These are phyloP conservation scores for Roridomyces roridus DNA, from an alignment of 768 basidiomycete genomes.

Conservation along the genomic window DNA sequence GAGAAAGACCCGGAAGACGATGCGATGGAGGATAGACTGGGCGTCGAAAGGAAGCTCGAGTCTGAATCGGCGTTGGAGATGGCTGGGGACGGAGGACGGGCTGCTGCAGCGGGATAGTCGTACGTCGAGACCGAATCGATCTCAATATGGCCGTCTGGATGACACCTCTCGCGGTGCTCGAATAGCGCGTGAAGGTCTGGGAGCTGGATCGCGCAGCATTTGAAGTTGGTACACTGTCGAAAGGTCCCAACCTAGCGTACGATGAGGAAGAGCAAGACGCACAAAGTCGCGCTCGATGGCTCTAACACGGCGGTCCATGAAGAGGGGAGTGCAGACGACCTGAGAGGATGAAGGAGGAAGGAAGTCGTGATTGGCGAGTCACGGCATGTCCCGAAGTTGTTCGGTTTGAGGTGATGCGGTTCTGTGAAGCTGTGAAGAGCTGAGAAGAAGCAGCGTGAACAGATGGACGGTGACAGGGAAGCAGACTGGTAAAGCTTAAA, in stretches of 20 bases:
- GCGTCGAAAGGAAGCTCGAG: no score
- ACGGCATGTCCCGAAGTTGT: no score
- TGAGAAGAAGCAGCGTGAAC: not conserved
- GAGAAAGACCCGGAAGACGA: no score
- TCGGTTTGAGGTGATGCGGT: no score
- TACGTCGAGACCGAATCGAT: no score
- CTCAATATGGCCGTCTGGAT: not conserved
- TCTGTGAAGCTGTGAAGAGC: slow-evolving; percentile 4
- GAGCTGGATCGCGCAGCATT: slow-evolving; percentile 15
- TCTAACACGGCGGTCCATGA: slow-evolving; percentile 5
- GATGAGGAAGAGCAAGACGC: not conserved
- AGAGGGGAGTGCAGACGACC: not conserved
- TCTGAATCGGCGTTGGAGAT: no score
- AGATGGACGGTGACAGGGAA: no score
- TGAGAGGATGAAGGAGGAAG: not conserved
- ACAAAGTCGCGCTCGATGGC: slow-evolving; percentile 18
- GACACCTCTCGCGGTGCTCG: slow-evolving; percentile 10
- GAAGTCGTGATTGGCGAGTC: not conserved
- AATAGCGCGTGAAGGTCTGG: slow-evolving; percentile 16
- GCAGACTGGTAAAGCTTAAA: no score
- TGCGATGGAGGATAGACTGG: no score
- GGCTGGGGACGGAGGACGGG: no score
- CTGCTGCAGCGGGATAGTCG: no score
- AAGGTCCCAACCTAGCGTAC: not conserved
- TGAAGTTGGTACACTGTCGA: slow-evolving; percentile 15